These are phyloP conservation scores for Teratosphaeria epicoccoides DNA, from an alignment of 2,329 filamentous ascomycete species.

Conservation along the genomic window DNA sequence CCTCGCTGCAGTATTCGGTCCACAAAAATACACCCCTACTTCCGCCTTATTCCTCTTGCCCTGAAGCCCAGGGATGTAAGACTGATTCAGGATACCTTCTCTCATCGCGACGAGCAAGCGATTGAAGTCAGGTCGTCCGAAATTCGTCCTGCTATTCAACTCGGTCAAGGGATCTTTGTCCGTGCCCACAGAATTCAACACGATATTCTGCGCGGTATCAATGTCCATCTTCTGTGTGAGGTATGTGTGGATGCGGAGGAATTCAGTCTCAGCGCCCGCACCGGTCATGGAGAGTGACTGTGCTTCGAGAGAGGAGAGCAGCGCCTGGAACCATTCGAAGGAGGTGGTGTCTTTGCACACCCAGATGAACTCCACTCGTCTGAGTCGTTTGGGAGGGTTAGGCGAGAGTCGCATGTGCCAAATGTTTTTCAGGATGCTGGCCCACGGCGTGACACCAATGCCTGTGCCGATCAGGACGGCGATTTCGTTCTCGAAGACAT, in stretches of 20 bases:
- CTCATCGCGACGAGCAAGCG: conserved; percentile 75
- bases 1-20: conserved; percentile 68
- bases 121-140: conserved; percentile 82
- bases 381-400: conserved; percentile 78
- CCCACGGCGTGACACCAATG: conserved; percentile 82
- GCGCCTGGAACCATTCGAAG: conserved; percentile 97
- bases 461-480: conserved; percentile 76
- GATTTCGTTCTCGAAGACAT: conserved; percentile 90
- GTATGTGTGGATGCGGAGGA: conserved; percentile 96
- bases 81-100: conserved; percentile 73
- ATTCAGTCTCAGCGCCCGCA: conserved; percentile 56
- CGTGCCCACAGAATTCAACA: conserved; percentile 85
- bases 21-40: conserved; percentile 96
- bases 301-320: conserved; percentile 79
- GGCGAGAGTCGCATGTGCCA: conserved; percentile 89
- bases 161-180: conserved; percentile 86
- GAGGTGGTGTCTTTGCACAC: conserved; percentile 90
- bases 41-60: conserved; percentile 61
- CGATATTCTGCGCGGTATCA: conserved; percentile 92
- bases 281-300: conserved; percentile 58
- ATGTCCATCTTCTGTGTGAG: conserved; percentile 86
- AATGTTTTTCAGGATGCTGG: conserved; percentile 87
- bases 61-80: conserved; percentile 66
- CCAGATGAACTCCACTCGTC: conserved; percentile 98
- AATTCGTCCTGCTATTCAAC: conserved; percentile 81